These are phyloP conservation scores for Aspergillus sp. DNA, from an alignment of 2,329 filamentous ascomycete species.

Conservation along the genomic window DNA sequence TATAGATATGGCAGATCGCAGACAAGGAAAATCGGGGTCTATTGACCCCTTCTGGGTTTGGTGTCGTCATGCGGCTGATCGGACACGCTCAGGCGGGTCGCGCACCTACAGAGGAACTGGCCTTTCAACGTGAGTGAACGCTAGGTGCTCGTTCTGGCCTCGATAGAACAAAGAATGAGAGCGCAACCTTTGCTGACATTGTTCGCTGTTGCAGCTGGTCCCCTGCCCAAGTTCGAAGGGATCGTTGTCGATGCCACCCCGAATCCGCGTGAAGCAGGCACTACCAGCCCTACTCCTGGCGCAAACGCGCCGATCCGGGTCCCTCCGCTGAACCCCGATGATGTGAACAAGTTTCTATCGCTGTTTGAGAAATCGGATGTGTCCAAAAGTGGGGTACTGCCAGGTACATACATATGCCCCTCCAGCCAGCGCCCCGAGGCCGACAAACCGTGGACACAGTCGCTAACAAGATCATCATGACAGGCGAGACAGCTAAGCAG, in stretches of 20 bases:
- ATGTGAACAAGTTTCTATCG: slow-evolving; percentile 83
- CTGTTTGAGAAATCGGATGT: slow-evolving; percentile 88
- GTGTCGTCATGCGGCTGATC: slow-evolving; percentile 88
- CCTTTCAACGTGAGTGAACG: slow-evolving; percentile 65
- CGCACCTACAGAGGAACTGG: slow-evolving; percentile 77
- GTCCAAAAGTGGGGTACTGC: slow-evolving; percentile 69
- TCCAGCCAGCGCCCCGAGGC: neutral
- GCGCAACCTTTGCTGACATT: neutral
- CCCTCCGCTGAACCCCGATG: slow-evolving; percentile 82
- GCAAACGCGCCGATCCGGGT: slow-evolving; percentile 73
- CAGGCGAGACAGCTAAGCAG: slow-evolving; percentile 81
- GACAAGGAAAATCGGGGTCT: slow-evolving; percentile 96
- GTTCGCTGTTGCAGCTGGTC: slow-evolving; percentile 58
- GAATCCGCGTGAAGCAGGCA: slow-evolving; percentile 53
- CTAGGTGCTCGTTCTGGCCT: neutral
- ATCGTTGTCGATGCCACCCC: slow-evolving; percentile 52
- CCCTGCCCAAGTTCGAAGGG: slow-evolving; percentile 90
- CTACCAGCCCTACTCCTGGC: slow-evolving; percentile 46
- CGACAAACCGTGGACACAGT: neutral
- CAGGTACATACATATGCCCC: slow-evolving; percentile 55
- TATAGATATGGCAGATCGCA: slow-evolving; percentile 97
- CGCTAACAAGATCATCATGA: slow-evolving; percentile 16
- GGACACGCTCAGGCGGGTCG: slow-evolving; percentile 90
- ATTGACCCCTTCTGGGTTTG: slow-evolving; percentile 88
- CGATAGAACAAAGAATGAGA: neutral